Evolutionary conservation across 2,329 filamentous ascomycete species (phyloP), one percentile per base, ranked within the genome.

Genomic region (Didymella glomerata): DNA sequence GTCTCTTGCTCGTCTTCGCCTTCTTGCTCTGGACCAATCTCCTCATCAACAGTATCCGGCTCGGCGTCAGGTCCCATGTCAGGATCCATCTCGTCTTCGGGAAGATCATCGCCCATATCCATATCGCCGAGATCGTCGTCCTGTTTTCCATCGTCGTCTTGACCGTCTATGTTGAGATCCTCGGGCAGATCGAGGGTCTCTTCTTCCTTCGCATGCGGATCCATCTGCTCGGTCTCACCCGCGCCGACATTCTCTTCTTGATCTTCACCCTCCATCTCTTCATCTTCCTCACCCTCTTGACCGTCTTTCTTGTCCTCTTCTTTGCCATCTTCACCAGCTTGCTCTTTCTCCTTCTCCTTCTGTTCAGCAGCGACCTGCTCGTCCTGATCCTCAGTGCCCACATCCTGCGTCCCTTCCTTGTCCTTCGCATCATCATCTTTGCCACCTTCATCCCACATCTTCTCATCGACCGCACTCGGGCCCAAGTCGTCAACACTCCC

Each of bases 381-480:
- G 24, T 82, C 76, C 28, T 81, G 72, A 24, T 78, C 84, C 78
- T 68, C 82, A 65, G 79, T 86, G 67, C 78, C 81, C 42, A 80
- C 72, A 41, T 76, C 76, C 11, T 80, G 84, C 54, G 93, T 88
- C 6, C 87, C 89, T 71, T 92, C 83, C 70, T 92, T 90, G 44
- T 97, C 90, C 67, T 95, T 95, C 47, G 94, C 90, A 1, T 90
- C 88, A 47, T 93, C 88, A 44, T 93, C 85, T 47, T 89, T 84
- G 42, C 92, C 89, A 45, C 89, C 88, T 38, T 93, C 93, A 77
- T 99, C 93, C 95, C 95, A 99, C 86, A 98, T 93, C 82, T 98
- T 99, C 80, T 99, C 96, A 74, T 99, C 96, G 1, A 98, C 90
- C 20, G 94, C 91, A 16, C 88, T 90, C 13, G 92, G 90, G 68